These are phyloP conservation scores for Cryptococcus sp. DNA, from an alignment of 1,284 basidiomycete genomes.

Conservation along the genomic window DNA sequence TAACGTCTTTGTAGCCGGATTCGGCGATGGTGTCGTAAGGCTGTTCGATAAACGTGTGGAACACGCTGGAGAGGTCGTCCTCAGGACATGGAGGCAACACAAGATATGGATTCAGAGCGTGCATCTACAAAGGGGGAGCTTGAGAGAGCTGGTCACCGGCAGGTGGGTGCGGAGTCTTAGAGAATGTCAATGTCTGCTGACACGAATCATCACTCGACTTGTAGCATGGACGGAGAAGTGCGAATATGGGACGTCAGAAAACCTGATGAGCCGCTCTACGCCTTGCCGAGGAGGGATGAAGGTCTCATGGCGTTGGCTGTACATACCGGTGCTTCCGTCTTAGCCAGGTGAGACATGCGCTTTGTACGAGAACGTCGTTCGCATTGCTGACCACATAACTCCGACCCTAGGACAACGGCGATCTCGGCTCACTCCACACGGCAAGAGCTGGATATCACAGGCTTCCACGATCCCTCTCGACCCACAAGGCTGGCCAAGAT, in stretches of 20 bases:
- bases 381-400: no score
- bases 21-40: conserved; percentile 88
- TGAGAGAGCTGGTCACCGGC: conserved; percentile 81
- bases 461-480: conserved; percentile 41
- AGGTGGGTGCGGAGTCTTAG: conserved; percentile 66
- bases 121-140: conserved; percentile 74
- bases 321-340: conserved; percentile 80
- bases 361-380: no score
- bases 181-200: not conserved
- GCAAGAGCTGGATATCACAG: conserved; percentile 49
- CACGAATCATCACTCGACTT: conserved; percentile 5
- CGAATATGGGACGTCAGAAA: conserved; percentile 89
- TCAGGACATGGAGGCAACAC: conserved; percentile 76
- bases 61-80: conserved; percentile 78
- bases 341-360: conserved; percentile 71
- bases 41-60: conserved; percentile 88
- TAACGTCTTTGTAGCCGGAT: conserved; percentile 83
- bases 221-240: conserved; percentile 84
- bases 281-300: conserved; percentile 67
- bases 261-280: conserved; percentile 63
- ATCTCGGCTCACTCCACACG: conserved; percentile 35
- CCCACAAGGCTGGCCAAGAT: conserved; percentile 41
- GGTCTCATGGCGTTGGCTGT: conserved; percentile 85
- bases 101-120: conserved; percentile 89
- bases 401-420: conserved; percentile 34